Conservation (phyloP, 345 rosid species). For the Geranium rotundifolium region DNA sequence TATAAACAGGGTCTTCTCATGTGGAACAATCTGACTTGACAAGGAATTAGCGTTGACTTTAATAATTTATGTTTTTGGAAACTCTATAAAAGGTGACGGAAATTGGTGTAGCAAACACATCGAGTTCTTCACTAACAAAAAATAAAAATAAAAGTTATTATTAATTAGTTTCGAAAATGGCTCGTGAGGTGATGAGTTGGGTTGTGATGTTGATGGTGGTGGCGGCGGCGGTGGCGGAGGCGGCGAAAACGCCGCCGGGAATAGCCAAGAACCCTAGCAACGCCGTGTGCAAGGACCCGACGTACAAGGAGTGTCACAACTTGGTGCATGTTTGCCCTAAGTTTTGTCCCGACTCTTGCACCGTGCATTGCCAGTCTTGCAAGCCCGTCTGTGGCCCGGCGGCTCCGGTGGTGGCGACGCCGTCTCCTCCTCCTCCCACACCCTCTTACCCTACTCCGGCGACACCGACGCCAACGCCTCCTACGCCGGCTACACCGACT, state of each 20-base stretch:
- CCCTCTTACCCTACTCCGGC: slow-evolving; percentile 12
- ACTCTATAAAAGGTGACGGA: neutral
- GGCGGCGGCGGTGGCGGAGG: neutral
- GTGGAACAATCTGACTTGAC: too few relatives aligned
- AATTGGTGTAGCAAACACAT: neutral
- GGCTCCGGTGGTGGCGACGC: neutral
- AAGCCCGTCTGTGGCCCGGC: neutral
- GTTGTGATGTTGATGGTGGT: neutral
- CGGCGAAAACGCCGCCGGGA: neutral
- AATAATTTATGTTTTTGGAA: neutral
- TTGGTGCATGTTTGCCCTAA: slow-evolving; percentile 4
- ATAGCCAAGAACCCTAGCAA: neutral
- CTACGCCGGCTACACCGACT: slow-evolving; percentile 6
- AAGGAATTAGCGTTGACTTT: too few relatives aligned
- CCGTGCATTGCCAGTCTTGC: slow-evolving; percentile 7
- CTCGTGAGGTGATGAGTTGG: neutral
- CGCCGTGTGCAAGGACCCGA: neutral
- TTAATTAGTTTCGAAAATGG: neutral
- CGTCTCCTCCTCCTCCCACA: slow-evolving; percentile 9
- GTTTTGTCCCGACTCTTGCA: neutral
- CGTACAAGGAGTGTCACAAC: neutral
- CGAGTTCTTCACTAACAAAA: neutral
- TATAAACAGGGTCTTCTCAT: too few relatives aligned
- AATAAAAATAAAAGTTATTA: too few relatives aligned
- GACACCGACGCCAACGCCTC: slow-evolving; percentile 8